These are phyloP conservation scores for Daldinia childiae DNA, from an alignment of 495 filamentous ascomycete species.

Conservation along the genomic window DNA sequence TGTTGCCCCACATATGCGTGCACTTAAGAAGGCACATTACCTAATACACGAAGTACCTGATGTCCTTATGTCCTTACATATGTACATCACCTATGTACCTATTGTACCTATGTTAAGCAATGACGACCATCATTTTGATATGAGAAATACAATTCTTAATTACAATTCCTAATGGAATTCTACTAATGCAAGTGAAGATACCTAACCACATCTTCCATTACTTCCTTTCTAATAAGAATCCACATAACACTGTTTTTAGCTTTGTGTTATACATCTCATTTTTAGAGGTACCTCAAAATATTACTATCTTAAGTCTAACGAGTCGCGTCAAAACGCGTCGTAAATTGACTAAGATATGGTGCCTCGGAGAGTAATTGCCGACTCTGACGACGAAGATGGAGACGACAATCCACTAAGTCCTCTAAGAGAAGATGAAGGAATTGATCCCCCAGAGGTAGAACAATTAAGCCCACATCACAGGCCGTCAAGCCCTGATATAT, in stretches of 20 bases:
- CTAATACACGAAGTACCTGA: neutral
- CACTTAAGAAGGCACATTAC: constrained; percentile 7
- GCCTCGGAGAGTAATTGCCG: constrained; percentile 41
- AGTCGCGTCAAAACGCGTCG: constrained; percentile 38
- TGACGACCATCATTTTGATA: neutral
- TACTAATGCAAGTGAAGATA: neutral
- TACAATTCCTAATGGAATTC: neutral
- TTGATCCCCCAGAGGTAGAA: constrained; percentile 37
- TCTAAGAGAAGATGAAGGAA: constrained; percentile 11
- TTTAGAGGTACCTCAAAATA: neutral
- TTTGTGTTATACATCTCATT: neutral
- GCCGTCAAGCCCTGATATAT: constrained; percentile 11
- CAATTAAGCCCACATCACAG: constrained; percentile 38
- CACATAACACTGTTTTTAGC: neutral
- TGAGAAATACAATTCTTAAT: neutral
- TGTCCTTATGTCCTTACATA: neutral
- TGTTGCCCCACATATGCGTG: constrained; percentile 26
- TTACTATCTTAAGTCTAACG: neutral
- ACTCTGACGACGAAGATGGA: constrained; percentile 47
- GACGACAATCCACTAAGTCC: constrained; percentile 33
- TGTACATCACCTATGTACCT: no score
- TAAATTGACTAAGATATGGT: constrained; percentile 32
- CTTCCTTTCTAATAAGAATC: neutral
- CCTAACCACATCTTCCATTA: neutral
- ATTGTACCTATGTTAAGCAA: neutral